Evolutionary conservation across 495 filamentous ascomycete genomes (phyloP).

Genomic region (Xylaria sp.): DNA sequence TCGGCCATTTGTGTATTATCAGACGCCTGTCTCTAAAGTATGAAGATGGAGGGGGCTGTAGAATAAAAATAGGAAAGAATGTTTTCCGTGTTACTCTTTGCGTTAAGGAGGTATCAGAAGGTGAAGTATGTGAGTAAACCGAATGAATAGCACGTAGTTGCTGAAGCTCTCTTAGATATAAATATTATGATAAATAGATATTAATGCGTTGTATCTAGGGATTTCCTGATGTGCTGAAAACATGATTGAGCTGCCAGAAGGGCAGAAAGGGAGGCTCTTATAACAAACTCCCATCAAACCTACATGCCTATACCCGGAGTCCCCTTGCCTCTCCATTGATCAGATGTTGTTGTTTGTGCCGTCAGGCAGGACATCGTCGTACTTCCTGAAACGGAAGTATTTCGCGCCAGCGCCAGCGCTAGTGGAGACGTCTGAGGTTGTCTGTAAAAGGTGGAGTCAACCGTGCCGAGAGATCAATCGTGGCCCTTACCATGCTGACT

Average conservation of each 20-base stretch:
- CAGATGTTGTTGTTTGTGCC: constrained; percentile 1
- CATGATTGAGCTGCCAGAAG: background rate
- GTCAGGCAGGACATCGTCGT: background rate
- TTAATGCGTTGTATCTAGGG: background rate
- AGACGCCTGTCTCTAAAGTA: background rate
- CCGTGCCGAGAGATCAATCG: background rate
- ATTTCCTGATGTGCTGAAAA: background rate
- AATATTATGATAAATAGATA: background rate
- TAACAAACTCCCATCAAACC: background rate
- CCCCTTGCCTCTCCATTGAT: background rate
- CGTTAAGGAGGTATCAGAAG: background rate
- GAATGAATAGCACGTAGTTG: background rate
- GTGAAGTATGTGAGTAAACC: background rate
- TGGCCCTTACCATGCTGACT: background rate
- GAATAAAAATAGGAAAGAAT: background rate
- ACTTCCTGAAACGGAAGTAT: constrained; percentile 16
- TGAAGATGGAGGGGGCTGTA: background rate
- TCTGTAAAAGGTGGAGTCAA: background rate
- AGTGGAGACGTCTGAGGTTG: background rate
- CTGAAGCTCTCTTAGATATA: background rate
- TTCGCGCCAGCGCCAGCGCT: constrained; percentile 20
- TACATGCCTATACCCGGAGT: background rate
- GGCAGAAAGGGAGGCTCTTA: background rate
- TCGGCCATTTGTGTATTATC: background rate
- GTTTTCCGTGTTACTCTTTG: background rate